phyloP scores from a whole-genome alignment of 176 grass and related monocot genomes.

The Puccinellia tenuiflora region DNA sequence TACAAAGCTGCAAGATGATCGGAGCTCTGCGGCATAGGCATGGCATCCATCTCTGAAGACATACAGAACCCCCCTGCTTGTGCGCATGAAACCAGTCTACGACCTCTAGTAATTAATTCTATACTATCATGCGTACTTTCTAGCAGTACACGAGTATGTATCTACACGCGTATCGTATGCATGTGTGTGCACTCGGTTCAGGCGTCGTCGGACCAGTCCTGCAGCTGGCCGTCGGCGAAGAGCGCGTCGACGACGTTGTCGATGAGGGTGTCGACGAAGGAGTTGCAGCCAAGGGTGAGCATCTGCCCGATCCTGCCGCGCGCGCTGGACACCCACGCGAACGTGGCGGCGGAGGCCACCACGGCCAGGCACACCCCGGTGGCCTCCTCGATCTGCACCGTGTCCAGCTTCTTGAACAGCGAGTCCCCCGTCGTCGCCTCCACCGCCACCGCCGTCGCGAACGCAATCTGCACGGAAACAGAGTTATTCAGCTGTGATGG shows the following conservation, averaged over 20 bases:
- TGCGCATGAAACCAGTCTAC: not conserved
- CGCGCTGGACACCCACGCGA: slow-evolving; percentile 74
- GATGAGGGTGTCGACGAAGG: slow-evolving; percentile 88
- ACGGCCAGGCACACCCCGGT: slow-evolving; percentile 66
- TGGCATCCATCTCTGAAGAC: not conserved
- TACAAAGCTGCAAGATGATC: not conserved
- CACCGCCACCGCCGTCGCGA: slow-evolving; percentile 63
- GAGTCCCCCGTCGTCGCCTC: slow-evolving; percentile 84
- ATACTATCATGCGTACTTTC: not conserved
- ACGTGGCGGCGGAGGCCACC: slow-evolving; percentile 58
- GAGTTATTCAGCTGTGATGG: not conserved
- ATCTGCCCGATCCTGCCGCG: slow-evolving; percentile 80
- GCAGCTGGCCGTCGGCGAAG: slow-evolving; percentile 71
- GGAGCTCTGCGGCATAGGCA: not conserved
- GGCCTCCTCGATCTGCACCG: slow-evolving; percentile 75
- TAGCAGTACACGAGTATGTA: not conserved
- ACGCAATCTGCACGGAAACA: slow-evolving; percentile 41
- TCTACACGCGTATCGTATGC: not conserved
- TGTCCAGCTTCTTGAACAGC: slow-evolving; percentile 93
- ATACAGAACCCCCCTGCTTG: not conserved
- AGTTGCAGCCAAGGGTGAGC: slow-evolving; percentile 67
- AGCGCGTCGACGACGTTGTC: slow-evolving; percentile 92
- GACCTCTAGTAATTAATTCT: not conserved
- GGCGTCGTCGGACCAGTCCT: slow-evolving; percentile 80
- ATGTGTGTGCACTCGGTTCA: not conserved